Evolutionary conservation across 192 early-diverging fungal species (phyloP).

Genomic region (Ambispora gerdemannii): DNA sequence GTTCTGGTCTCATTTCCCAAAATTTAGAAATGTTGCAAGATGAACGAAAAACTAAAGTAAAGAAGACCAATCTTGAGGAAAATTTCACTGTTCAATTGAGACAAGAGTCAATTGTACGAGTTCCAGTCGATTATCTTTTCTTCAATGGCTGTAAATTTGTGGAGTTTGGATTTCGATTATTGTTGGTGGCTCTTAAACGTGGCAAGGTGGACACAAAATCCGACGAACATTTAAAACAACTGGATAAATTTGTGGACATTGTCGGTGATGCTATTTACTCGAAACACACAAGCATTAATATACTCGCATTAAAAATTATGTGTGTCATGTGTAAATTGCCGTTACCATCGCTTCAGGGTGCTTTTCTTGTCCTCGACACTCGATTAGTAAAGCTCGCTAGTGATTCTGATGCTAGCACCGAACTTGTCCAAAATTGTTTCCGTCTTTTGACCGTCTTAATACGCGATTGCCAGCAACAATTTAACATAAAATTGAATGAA

Average conservation of each 20-base stretch:
- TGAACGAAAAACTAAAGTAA: slow-evolving; percentile 51
- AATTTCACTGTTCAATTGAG: slow-evolving; percentile 73
- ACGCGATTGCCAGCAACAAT: slow-evolving; percentile 68
- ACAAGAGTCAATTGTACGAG: slow-evolving; percentile 50
- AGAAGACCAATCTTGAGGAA: slow-evolving; percentile 56
- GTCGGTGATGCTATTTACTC: slow-evolving; percentile 85
- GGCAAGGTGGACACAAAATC: slow-evolving; percentile 57
- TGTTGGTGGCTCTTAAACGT: slow-evolving; percentile 65
- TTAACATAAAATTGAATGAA: slow-evolving; percentile 69
- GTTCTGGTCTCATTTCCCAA: slow-evolving; percentile 83
- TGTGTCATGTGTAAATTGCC: slow-evolving; percentile 65
- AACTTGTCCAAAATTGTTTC: slow-evolving; percentile 76
- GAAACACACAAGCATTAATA: slow-evolving; percentile 65
- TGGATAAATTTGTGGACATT: slow-evolving; percentile 78
- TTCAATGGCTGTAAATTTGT: slow-evolving; percentile 90
- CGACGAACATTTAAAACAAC: slow-evolving; percentile 59
- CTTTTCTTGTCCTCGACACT: slow-evolving; percentile 71
- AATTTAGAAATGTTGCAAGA: slow-evolving; percentile 72
- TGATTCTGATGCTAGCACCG: slow-evolving; percentile 57
- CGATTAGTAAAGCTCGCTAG: slow-evolving; percentile 75
- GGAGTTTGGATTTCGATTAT: slow-evolving; percentile 86
- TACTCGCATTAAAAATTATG: slow-evolving; percentile 71
- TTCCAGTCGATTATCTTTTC: slow-evolving; percentile 72
- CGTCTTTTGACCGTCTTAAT: slow-evolving; percentile 79
- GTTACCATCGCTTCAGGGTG: slow-evolving; percentile 64